These are phyloP conservation scores for Yamadazyma mexicana DNA, from an alignment of 1,139 yeast genomes.

Conservation along the genomic window DNA sequence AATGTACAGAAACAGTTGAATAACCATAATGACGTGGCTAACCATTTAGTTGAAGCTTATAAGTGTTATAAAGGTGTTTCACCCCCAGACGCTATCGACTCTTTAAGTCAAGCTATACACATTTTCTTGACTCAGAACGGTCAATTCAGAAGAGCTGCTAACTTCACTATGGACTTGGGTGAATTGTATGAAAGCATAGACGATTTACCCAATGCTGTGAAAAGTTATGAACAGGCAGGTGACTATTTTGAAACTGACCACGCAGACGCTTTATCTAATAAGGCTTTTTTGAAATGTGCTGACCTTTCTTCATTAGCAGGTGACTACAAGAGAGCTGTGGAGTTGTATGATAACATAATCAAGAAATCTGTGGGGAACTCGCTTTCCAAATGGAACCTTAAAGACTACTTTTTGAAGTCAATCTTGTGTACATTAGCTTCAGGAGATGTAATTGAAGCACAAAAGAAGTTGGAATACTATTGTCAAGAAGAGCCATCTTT, in stretches of 20 bases:
- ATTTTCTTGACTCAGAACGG: conserved; percentile 82
- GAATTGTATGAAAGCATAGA: conserved; percentile 75
- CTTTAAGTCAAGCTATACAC: conserved; percentile 74
- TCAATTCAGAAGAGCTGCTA: conserved; percentile 94
- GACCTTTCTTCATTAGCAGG: conserved; percentile 80
- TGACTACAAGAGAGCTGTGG: conserved; percentile 72
- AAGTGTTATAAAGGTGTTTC: conserved; percentile 76
- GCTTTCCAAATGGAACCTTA: conserved; percentile 85
- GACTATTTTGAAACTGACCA: conserved; percentile 95
- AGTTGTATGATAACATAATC: conserved; percentile 73
- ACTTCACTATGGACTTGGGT: conserved; percentile 87
- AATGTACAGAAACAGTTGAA: conserved; percentile 72
- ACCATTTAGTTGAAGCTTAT: conserved; percentile 86
- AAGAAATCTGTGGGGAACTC: conserved; percentile 73
- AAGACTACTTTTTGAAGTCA: conserved; percentile 86
- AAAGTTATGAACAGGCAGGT: conserved; percentile 88
- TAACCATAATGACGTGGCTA: conserved; percentile 89
- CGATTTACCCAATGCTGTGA: conserved; percentile 68
- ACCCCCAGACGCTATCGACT: conserved; percentile 77
- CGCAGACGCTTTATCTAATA: conserved; percentile 87
- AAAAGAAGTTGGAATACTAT: conserved; percentile 65
- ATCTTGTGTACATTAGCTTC: conserved; percentile 80
- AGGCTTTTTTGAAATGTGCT: conserved; percentile 86
- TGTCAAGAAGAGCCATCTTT: conserved; percentile 76
- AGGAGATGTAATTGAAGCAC: conserved; percentile 85